Evolutionary conservation across 306 rosid species (phyloP).

Genomic region (Casuarina cunninghamiana): DNA sequence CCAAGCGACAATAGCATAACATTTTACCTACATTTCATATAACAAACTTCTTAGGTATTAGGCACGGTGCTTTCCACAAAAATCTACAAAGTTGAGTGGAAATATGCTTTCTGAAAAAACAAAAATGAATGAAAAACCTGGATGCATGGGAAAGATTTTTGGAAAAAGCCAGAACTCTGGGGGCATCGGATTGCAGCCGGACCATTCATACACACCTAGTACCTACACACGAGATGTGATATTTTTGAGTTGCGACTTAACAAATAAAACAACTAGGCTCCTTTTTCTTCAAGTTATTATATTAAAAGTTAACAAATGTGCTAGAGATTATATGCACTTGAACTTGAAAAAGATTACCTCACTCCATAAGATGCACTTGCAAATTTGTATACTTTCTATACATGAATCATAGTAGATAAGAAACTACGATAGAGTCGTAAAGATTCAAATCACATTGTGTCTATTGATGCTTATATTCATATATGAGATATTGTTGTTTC

Average conservation of each 20-base stretch:
- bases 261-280: conserved; percentile 34
- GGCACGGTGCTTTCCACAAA: not conserved
- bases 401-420: no score
- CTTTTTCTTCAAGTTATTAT: conserved; percentile 25
- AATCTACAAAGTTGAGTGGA: not conserved
- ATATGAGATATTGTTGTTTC: no score
- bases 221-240: conserved; percentile 16
- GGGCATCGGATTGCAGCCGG: conserved; percentile 71
- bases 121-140: conserved; percentile 33
- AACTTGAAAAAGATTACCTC: no score
- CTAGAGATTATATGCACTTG: not conserved
- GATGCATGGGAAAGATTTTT: conserved; percentile 47
- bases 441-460: no score
- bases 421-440: no score
- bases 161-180: conserved; percentile 82
- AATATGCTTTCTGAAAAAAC: not conserved
- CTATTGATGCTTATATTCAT: no score
- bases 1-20: conserved; percentile 68
- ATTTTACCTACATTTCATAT: conserved; percentile 51
- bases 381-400: no score
- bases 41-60: not conserved
- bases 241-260: not conserved
- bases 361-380: no score
- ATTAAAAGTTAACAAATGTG: not conserved
- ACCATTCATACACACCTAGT: conserved; percentile 75